These are phyloP conservation scores for Umbelopsis isabellina DNA, from an alignment of 192 early-diverging fungal species.

Conservation along the genomic window DNA sequence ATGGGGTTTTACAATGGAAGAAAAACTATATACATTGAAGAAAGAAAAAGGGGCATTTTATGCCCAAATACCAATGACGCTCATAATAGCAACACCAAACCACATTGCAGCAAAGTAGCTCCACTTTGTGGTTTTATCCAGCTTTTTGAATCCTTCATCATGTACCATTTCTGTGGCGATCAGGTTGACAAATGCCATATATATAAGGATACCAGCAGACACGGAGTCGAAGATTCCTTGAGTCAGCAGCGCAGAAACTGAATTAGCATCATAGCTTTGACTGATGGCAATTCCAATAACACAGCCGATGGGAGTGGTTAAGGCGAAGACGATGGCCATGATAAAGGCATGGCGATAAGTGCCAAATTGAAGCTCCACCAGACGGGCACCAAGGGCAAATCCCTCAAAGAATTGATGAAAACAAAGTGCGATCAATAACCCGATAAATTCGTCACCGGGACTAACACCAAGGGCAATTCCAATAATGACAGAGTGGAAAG, in stretches of 20 bases:
- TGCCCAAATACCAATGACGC: constrained; percentile 68
- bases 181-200: constrained; percentile 76
- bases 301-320: constrained; percentile 85
- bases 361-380: constrained; percentile 52
- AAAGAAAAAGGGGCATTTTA: constrained; percentile 2
- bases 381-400: constrained; percentile 74
- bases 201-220: constrained; percentile 82
- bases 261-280: constrained; percentile 59
- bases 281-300: constrained; percentile 77
- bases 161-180: constrained; percentile 72
- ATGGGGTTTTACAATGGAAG: neutral
- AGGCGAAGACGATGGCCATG: constrained; percentile 63
- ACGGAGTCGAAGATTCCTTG: constrained; percentile 81
- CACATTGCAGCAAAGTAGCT: constrained; percentile 66
- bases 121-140: constrained; percentile 37
- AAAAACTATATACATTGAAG: neutral
- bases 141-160: constrained; percentile 51
- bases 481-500: constrained; percentile 77
- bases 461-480: constrained; percentile 73
- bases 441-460: constrained; percentile 57
- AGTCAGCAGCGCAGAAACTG: constrained; percentile 55
- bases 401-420: constrained; percentile 76
- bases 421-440: constrained; percentile 66
- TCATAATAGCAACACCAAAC: constrained; percentile 74
- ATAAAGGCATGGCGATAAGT: constrained; percentile 50